Conservation (phyloP, 495 filamentous ascomycete genomes). For the Cercophora samala region DNA sequence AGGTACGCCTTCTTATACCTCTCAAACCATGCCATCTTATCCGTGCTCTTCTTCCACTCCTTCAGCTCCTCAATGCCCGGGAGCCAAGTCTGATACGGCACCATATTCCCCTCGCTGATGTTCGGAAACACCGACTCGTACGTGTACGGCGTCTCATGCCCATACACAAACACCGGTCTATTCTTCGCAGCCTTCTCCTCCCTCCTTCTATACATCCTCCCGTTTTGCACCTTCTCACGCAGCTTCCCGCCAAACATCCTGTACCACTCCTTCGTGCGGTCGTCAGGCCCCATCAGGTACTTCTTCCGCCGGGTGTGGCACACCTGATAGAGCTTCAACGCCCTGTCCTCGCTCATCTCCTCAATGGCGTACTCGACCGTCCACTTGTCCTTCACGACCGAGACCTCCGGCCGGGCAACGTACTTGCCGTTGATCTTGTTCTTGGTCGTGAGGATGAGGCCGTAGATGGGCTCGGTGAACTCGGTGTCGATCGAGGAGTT, state of each 20-base stretch:
- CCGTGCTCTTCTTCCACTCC: conserved; percentile 4
- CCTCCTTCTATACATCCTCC: conserved; percentile 28
- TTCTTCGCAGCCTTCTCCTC: conserved; percentile 22
- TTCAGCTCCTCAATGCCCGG: not conserved
- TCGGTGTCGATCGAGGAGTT: conserved; percentile 13
- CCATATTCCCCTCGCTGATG: conserved; percentile 3
- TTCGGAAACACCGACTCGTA: conserved; percentile 33
- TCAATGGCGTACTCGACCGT: conserved; percentile 68
- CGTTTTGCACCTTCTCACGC: conserved; percentile 23
- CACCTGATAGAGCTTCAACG: conserved; percentile 48
- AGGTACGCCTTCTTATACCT: not conserved
- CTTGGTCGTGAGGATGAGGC: conserved; percentile 63
- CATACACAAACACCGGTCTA: conserved; percentile 34
- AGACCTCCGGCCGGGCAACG: conserved; percentile 56
- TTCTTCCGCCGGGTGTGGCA: conserved; percentile 51
- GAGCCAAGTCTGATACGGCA: conserved; percentile 11
- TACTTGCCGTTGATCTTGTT: conserved; percentile 68
- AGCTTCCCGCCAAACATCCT: conserved; percentile 38
- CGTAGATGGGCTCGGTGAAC: conserved; percentile 29
- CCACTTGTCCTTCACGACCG: conserved; percentile 61
- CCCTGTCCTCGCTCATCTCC: conserved; percentile 46
- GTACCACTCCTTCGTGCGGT: conserved; percentile 41
- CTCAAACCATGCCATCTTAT: conserved; percentile 7
- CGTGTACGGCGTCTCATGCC: conserved; percentile 20
- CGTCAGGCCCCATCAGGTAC: conserved; percentile 26